Conservation (phyloP, 2,329 filamentous ascomycete species). For the Pyrenochaeta sp. region DNA sequence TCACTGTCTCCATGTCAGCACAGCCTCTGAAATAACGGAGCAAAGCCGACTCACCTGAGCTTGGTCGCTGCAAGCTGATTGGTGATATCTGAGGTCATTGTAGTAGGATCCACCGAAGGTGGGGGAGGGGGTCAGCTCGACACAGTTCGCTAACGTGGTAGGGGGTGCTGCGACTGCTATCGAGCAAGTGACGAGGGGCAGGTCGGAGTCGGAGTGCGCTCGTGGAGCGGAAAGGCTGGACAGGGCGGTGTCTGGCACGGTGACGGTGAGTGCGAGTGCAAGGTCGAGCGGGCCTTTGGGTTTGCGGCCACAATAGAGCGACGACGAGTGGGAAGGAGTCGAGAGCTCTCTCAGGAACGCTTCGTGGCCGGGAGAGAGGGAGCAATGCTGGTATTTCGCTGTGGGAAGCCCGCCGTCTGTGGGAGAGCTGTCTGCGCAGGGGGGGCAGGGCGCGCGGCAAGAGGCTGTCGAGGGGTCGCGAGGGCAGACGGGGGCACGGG, state of each 20-base stretch:
- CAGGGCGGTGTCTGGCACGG: conserved; percentile 21
- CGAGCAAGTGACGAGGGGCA: conserved; percentile 25
- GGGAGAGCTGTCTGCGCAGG: conserved; percentile 18
- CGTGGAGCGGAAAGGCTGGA: conserved; percentile 18
- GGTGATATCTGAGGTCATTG: conserved; percentile 60
- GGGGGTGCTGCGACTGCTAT: conserved; percentile 27
- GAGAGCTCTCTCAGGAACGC: too few relatives aligned
- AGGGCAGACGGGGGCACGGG: conserved; percentile 14
- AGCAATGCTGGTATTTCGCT: conserved; percentile 19
- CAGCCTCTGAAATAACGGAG: background rate
- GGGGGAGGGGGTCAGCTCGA: conserved; percentile 22
- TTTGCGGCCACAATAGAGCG: conserved; percentile 19
- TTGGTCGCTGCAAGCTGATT: conserved; percentile 65
- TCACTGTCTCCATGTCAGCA: conserved; percentile 51
- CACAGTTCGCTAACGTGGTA: conserved; percentile 18
- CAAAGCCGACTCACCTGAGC: conserved; percentile 52
- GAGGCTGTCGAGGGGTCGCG: conserved; percentile 14
- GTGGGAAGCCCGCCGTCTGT: too few relatives aligned
- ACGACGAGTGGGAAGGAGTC: too few relatives aligned
- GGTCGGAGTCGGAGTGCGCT: conserved; percentile 18
- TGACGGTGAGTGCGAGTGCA: conserved; percentile 7
- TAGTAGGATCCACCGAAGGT: conserved; percentile 35
- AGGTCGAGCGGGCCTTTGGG: conserved; percentile 22
- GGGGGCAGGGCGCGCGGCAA: conserved; percentile 16
- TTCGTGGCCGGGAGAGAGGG: too few relatives aligned